Evolutionary conservation across 345 rosid genomes (phyloP).

Genomic region (Lepidium aucheri): DNA sequence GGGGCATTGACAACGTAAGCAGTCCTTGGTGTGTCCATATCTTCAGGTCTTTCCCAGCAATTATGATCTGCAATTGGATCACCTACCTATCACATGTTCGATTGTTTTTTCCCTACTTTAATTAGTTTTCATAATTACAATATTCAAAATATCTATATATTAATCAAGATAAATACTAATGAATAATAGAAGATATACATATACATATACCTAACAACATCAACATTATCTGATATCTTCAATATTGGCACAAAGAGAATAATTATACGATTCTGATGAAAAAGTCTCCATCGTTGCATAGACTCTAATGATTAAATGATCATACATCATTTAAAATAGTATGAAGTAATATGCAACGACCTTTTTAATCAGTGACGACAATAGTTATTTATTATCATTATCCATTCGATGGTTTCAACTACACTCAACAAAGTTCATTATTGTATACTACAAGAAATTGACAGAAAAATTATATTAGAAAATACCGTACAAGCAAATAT

Average conservation of each 20-base stretch:
- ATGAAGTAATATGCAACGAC: not conserved
- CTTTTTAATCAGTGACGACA: not conserved
- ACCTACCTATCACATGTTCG: slow-evolving; percentile 55
- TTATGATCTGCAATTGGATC: slow-evolving; percentile 74
- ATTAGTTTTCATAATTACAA: not conserved
- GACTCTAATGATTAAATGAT: slow-evolving; percentile 4
- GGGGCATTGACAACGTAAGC: slow-evolving; percentile 81
- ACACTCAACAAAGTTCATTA: slow-evolving; percentile 10
- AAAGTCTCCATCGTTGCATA: slow-evolving; percentile 3
- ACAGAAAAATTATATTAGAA: too few relatives aligned
- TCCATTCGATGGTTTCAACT: not conserved
- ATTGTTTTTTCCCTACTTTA: not conserved
- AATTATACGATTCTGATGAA: slow-evolving; percentile 1
- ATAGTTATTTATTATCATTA: not conserved
- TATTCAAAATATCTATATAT: not conserved
- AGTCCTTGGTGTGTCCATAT: slow-evolving; percentile 84
- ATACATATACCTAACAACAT: not conserved
- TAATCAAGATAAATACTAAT: not conserved
- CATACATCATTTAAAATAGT: not conserved
- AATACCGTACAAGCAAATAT: not conserved
- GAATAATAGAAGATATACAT: not conserved
- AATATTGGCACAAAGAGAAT: not conserved
- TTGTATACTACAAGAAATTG: not conserved
- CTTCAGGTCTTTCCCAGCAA: slow-evolving; percentile 98
- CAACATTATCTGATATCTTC: slow-evolving; percentile 6